Base-by-base conservation (phyloP, 441 rosid genomes). In the Aleurites moluccanus region DNA sequence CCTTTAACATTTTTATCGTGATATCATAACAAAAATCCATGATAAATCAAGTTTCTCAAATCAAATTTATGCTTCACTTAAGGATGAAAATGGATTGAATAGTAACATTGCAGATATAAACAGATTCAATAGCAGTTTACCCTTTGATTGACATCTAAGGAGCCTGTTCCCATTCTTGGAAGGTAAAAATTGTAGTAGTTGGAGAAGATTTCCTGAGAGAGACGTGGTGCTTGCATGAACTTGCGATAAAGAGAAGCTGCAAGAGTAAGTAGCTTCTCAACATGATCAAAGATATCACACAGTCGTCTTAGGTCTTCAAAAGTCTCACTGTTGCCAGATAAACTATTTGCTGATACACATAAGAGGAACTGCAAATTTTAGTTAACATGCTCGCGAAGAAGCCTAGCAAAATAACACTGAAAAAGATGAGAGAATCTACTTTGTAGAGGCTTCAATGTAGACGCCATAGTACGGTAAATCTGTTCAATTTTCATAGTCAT, bases 231-330 rank as follows among this genome's bases (percentile, higher is more conserved):
- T 38, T 84, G 88, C 77, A 81, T 74, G 79, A 96, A 96, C 77
- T 89, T 96, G 57, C 93, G 90, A 83, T 89, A 96, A 81, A 96
- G 96, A 72, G 95, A 94, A 30, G 95, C 94, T n/a, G 99, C 98
- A 28, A 94, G 88, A 42, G 87, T 80, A 68, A 90, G 78, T 77
- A 94, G 77, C 80, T 88, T 92, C 88, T 96, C 99, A 0, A 96
- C 87, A 42, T 91, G 91, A 81, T 89, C 97, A 82, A 92, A 96
- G 80, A 83, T 81, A n/a, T 75, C 57, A 45, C 92, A 86, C 35
- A 96, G 85, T 67, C 90, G 86, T 82, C 77, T 90, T 76, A 94
- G 74, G 80, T 96, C 98, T 69, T 87, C 86, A 9, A 93, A 69
- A 38, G 82, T 85, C 80, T 89, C 89, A 72, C 85, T 84, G 73